Percentiles rank a stretch among this genome's conserved stretches.
Conservation (phyloP, 257 asterid genomes). For the Solanum commersonii region DNA sequence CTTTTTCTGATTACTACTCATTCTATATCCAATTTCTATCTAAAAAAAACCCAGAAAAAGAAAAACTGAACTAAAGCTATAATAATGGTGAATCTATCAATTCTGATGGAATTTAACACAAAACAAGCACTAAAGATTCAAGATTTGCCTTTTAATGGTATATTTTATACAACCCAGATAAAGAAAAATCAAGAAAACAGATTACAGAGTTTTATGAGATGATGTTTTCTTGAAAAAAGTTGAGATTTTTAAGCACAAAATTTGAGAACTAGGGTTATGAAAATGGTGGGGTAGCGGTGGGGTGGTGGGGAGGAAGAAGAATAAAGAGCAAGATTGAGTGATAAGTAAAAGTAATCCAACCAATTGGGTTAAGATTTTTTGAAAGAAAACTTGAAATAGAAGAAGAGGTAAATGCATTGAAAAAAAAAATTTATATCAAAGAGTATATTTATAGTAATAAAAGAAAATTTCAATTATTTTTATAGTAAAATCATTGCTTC, state of each 20-base stretch:
- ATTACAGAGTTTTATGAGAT: background rate
- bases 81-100: background rate
- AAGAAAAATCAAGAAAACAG: background rate
- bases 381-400: background rate
- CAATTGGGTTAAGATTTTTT: background rate
- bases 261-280: conserved; percentile 8
- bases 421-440: background rate
- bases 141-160: background rate
- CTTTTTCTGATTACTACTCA: conserved; percentile 61
- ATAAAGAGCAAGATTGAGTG: conserved; percentile 16
- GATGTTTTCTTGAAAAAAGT: background rate
- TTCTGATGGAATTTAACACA: background rate
- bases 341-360: conserved; percentile 31
- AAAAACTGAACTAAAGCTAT: background rate
- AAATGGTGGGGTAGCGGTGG: too few relatives aligned
- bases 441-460: background rate
- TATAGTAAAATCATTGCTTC: background rate
- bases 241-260: background rate
- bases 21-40: conserved; percentile 6
- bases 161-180: background rate
- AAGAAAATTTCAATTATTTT: background rate
- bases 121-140: background rate
- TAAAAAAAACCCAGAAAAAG: background rate
- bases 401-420: background rate
- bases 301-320: background rate